A percentile compares a stretch with the other conserved stretches of the same genome.
Conservation (phyloP, 169 alveolate genomes). For the Besnoitia besnoiti region DNA sequence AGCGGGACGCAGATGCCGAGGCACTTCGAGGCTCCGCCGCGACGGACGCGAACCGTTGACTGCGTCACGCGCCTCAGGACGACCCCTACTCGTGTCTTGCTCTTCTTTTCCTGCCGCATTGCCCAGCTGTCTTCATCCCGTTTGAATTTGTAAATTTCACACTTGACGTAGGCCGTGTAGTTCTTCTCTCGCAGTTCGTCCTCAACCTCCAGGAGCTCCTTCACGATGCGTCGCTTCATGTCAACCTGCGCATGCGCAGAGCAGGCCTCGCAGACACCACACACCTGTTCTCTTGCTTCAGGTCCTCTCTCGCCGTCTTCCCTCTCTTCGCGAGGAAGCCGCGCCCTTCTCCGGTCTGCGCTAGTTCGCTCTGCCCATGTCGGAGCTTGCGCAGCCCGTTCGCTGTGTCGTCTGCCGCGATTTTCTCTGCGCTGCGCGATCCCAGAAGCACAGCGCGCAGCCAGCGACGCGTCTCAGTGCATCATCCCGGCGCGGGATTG, state of each 20-base stretch:
- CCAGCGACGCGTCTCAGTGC: too few species aligned
- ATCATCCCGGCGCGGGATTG: too few species aligned
- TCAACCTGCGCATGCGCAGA: constrained; percentile 49
- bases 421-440: neutral
- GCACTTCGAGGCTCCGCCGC: neutral
- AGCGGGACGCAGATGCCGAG: too few species aligned
- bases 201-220: constrained; percentile 55
- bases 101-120: constrained; percentile 42
- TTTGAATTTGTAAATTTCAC: constrained; percentile 45
- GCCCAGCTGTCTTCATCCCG: constrained; percentile 55
- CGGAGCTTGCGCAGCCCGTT: neutral
- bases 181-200: constrained; percentile 49
- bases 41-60: neutral
- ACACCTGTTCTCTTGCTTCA: too few species aligned
- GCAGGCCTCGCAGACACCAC: too few species aligned
- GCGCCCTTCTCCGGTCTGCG: too few species aligned
- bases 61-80: neutral
- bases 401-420: neutral
- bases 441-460: too few species aligned
- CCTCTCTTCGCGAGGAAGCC: neutral
- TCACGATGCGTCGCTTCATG: constrained; percentile 61
- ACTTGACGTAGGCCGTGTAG: constrained; percentile 46
- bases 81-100: constrained; percentile 49
- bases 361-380: neutral
- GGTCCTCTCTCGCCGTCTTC: too few species aligned